Evolutionary conservation across 164 flowering plant species (phyloP).

Genomic region (Tinospora cordifolia): DNA sequence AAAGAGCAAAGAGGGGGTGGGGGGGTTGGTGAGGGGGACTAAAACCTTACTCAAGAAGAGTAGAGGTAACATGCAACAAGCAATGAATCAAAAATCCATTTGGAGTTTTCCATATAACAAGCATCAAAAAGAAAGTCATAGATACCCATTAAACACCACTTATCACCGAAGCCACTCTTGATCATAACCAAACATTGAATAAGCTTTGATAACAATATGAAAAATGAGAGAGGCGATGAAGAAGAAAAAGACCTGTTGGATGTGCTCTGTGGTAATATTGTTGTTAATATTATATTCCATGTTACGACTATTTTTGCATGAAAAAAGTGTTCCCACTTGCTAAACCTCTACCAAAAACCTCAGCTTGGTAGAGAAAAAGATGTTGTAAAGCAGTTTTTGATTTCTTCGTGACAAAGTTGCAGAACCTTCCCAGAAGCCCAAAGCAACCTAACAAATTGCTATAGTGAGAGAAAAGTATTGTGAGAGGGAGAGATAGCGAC

Average conservation of each 20-base stretch:
- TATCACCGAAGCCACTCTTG: background rate
- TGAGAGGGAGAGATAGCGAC: background rate
- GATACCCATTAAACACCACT: slow-evolving; percentile 9
- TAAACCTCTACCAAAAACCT: background rate
- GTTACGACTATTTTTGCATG: no score
- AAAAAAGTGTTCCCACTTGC: slow-evolving; percentile 17
- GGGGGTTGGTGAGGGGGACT: no score
- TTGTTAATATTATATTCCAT: slow-evolving; percentile 64
- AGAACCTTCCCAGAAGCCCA: background rate
- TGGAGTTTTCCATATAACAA: background rate
- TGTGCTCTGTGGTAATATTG: slow-evolving; percentile 72
- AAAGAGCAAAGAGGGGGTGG: no score
- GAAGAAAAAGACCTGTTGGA: slow-evolving; percentile 70
- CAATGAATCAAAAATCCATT: background rate
- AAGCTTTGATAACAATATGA: background rate
- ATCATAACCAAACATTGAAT: background rate
- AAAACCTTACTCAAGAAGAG: no score
- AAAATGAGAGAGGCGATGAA: slow-evolving; percentile 6
- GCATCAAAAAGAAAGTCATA: slow-evolving; percentile 6
- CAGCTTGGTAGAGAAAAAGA: background rate
- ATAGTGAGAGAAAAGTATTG: no score
- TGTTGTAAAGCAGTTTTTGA: no score
- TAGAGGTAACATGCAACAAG: no score
- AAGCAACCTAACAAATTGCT: background rate
- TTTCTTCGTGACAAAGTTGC: background rate